A percentile compares a stretch with the other conserved stretches of the same genome.
phyloP scores from a whole-genome alignment of 345 rosid genomes.

The Acer negundo region DNA sequence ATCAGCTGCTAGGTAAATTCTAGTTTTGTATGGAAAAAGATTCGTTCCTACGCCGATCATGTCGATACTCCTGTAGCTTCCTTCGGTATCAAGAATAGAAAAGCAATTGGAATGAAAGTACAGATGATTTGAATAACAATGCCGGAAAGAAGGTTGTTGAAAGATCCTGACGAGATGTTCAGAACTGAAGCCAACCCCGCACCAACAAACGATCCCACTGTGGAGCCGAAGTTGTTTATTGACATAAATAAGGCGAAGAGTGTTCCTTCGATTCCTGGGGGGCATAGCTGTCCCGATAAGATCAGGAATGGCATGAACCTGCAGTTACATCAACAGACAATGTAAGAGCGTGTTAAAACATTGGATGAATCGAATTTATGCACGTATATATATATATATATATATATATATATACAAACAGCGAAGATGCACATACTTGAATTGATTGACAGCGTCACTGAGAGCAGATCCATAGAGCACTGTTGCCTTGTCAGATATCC shows the following conservation, averaged over 20 bases:
- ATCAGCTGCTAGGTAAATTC: too few species aligned
- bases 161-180: slow-evolving; percentile 83
- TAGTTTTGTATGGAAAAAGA: too few species aligned
- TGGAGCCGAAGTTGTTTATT: slow-evolving; percentile 85
- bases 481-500: slow-evolving; percentile 85
- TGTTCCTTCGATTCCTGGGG: slow-evolving; percentile 97
- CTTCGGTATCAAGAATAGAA: slow-evolving; percentile 85
- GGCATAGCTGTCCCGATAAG: slow-evolving; percentile 91
- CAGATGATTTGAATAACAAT: slow-evolving; percentile 71
- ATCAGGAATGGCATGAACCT: slow-evolving; percentile 98
- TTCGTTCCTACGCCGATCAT: slow-evolving; percentile 12
- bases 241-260: slow-evolving; percentile 97
- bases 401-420: too few species aligned
- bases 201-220: slow-evolving; percentile 82
- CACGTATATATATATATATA: too few species aligned
- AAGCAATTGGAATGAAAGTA: slow-evolving; percentile 67
- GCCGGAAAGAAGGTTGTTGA: slow-evolving; percentile 74
- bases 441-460: too few species aligned
- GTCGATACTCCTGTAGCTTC: slow-evolving; percentile 85
- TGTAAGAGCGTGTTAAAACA: too few species aligned
- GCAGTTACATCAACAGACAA: slow-evolving; percentile 22
- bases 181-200: slow-evolving; percentile 85
- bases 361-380: too few species aligned
- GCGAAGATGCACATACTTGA: too few species aligned
- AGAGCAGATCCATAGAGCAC: slow-evolving; percentile 41